phyloP scores from a whole-genome alignment of 169 alveolate genomes.

The Plasmodium falciparum region DNA sequence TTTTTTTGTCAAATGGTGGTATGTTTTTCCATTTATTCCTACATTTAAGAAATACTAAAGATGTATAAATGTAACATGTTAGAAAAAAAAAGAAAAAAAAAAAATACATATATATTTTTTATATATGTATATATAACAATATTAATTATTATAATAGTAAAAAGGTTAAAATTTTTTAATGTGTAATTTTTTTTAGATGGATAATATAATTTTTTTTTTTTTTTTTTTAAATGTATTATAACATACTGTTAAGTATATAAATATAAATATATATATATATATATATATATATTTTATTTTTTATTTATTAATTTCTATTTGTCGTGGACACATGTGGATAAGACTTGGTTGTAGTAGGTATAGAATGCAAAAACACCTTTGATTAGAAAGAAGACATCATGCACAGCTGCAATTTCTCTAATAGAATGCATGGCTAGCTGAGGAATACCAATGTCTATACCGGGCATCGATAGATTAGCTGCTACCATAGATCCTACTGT shows the following conservation, averaged over 20 bases:
- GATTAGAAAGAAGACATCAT: slow-evolving; percentile 78
- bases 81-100: too few species aligned
- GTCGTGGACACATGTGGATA: slow-evolving; percentile 30
- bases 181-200: too few species aligned
- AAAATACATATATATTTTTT: too few species aligned
- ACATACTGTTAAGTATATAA: not conserved
- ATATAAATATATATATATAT: not conserved
- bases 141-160: too few species aligned
- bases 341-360: slow-evolving; percentile 45
- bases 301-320: not conserved
- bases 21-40: too few species aligned
- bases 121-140: too few species aligned
- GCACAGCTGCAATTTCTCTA: slow-evolving; percentile 91
- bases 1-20: too few species aligned
- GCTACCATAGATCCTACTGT: slow-evolving; percentile 85
- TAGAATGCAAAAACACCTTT: slow-evolving; percentile 75
- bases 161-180: too few species aligned
- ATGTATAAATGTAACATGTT: too few species aligned
- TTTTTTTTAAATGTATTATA: too few species aligned
- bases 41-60: too few species aligned
- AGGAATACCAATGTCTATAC: slow-evolving; percentile 95
- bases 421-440: slow-evolving; percentile 97
- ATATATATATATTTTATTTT: not conserved
- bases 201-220: too few species aligned
- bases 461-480: slow-evolving; percentile 60